Conservation (phyloP, 306 rosid species). For the Glycine latifolia region DNA sequence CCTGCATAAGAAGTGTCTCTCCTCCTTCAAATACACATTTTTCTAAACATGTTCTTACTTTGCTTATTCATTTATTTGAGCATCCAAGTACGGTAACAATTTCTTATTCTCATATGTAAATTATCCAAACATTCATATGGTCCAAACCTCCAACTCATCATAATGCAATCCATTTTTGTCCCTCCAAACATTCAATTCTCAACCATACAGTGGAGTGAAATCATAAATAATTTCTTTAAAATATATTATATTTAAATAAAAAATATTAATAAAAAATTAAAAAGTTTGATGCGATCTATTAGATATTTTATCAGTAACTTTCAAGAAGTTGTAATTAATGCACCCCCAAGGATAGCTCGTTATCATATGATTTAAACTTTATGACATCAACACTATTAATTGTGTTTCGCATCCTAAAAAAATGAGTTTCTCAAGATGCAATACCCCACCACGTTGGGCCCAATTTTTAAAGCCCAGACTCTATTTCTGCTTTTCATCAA, state of each 20-base stretch:
- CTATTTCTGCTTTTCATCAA: neutral
- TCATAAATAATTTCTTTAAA: too few species aligned
- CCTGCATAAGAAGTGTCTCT: too few species aligned
- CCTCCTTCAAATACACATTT: too few species aligned
- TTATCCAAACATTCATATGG: too few species aligned
- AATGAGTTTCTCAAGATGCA: neutral
- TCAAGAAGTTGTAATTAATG: neutral
- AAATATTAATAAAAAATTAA: neutral
- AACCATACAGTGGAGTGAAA: too few species aligned
- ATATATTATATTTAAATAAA: neutral
- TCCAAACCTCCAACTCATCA: too few species aligned
- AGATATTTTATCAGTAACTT: neutral
- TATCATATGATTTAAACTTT: neutral
- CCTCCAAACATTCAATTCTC: too few species aligned
- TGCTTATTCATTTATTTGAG: too few species aligned
- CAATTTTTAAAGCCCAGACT: slow-evolving; percentile 17
- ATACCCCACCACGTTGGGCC: neutral
- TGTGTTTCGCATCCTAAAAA: neutral
- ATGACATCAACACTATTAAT: neutral
- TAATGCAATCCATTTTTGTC: too few species aligned
- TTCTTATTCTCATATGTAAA: too few species aligned
- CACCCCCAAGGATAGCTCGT: neutral
- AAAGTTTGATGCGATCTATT: neutral
- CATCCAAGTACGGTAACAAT: too few species aligned
- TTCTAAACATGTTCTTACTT: too few species aligned